Evolutionary conservation across 768 basidiomycete genomes (phyloP).

Genomic region (Leccinum obscurum): DNA sequence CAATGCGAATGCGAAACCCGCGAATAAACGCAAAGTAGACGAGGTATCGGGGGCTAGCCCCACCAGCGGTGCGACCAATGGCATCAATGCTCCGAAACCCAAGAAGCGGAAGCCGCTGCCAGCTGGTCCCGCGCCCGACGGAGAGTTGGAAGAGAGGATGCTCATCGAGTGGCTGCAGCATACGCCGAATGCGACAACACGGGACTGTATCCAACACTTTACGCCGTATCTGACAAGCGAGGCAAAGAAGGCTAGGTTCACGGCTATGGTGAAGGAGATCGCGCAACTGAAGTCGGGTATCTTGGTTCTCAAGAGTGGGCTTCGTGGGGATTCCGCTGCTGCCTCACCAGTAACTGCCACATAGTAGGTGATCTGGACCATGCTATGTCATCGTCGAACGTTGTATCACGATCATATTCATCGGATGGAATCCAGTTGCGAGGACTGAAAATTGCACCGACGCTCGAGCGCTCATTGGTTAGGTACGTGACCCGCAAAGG

Average conservation of each 20-base stretch:
- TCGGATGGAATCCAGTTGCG: slow-evolving; percentile 14
- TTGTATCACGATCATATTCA: slow-evolving; percentile 21
- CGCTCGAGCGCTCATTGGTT: background rate
- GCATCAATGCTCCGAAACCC: slow-evolving; percentile 38
- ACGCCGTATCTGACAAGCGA: slow-evolving; percentile 70
- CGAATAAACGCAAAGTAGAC: slow-evolving; percentile 63
- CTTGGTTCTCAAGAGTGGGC: slow-evolving; percentile 53
- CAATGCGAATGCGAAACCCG: slow-evolving; percentile 37
- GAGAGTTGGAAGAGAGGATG: slow-evolving; percentile 63
- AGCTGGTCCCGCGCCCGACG: slow-evolving; percentile 42
- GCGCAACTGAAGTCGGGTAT: slow-evolving; percentile 69
- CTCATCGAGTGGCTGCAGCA: slow-evolving; percentile 75
- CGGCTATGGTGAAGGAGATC: slow-evolving; percentile 77
- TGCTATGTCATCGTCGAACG: slow-evolving; percentile 16
- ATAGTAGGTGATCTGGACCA: slow-evolving; percentile 22
- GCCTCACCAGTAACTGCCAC: slow-evolving; percentile 25
- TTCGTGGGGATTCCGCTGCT: slow-evolving; percentile 31
- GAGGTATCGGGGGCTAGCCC: slow-evolving; percentile 33
- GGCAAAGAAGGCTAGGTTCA: slow-evolving; percentile 71
- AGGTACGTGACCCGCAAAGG: background rate
- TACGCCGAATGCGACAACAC: slow-evolving; percentile 67
- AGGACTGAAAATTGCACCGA: background rate
- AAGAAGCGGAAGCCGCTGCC: slow-evolving; percentile 56
- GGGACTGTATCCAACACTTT: slow-evolving; percentile 80
- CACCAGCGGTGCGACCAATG: slow-evolving; percentile 14